Base-by-base conservation (phyloP, 177 flowering plant genomes). In the Vitis hybrid region DNA sequence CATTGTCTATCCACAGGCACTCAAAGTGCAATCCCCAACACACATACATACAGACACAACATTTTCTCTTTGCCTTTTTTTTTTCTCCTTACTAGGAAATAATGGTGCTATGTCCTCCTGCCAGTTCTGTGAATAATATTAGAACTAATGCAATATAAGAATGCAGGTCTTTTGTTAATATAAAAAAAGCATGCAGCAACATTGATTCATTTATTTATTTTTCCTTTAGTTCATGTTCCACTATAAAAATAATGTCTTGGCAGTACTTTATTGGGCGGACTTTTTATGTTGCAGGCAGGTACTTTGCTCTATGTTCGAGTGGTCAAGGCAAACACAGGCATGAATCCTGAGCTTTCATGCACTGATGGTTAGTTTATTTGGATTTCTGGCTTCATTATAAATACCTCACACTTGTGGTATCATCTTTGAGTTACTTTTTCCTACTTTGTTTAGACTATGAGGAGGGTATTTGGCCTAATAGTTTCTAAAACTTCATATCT, bases 321-420 rank as follows among this genome's bases (percentile, higher is more conserved):
- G 66, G 98, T 89, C 78, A 93, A 91, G 81, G 94, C 97, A 51
- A 89, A 88, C 74, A 70, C 80, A 57, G 90, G 90, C 79, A 94
- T 88, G 91, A 96, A 94, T 74, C 97, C 99, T 8, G 99, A 96
- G 82, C 73, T 96, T 57, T 84, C 98, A 30, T 96, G 99, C 83
- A 87, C 83, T 69, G 98, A 96, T 86, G 99, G 99, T 96, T 80
- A 23, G 89, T 85, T 11, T 64, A 39, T 45, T 58, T 50, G 34
- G 34, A 57, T n/a, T 48, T 62, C 1, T 57, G 60, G 2, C 60
- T 3, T 11, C 7, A 17, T n/a, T 67, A 1, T 59, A 51, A 39
- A 51, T 50, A 56, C 11, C 14, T 15, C 17, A 8, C 14, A 14
- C 51, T 13, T 69, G 5, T 13, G 4, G 56, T 65, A 10, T 51